Conservation (phyloP, 306 rosid genomes). For the Psophocarpus tetragonolobus region DNA sequence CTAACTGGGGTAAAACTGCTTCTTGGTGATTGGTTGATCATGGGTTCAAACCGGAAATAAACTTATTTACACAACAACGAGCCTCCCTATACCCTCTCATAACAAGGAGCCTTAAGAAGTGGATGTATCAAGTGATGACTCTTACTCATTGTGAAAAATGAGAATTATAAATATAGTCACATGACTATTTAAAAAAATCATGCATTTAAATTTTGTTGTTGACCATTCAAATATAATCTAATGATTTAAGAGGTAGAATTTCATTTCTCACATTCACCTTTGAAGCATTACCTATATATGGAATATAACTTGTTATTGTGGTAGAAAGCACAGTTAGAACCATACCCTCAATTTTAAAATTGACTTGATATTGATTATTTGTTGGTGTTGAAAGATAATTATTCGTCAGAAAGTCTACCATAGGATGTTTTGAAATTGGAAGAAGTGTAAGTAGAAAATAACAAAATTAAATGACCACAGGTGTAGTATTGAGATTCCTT, state of each 20-base stretch:
- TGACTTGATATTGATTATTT: constrained; percentile 10
- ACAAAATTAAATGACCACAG: not conserved
- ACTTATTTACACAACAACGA: no score
- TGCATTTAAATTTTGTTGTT: not conserved
- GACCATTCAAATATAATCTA: not conserved
- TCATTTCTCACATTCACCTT: not conserved
- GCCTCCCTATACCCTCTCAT: no score
- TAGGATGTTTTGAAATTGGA: not conserved
- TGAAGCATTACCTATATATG: not conserved
- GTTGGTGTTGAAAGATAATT: not conserved
- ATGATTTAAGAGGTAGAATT: not conserved
- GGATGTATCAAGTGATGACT: no score
- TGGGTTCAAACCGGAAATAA: no score
- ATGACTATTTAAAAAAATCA: not conserved
- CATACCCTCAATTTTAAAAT: not conserved
- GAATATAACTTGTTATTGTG: not conserved
- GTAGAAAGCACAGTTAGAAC: not conserved
- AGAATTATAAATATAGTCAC: no score
- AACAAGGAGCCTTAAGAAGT: no score
- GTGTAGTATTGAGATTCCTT: not conserved
- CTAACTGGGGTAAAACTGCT: no score
- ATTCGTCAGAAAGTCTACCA: not conserved
- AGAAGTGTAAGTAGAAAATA: constrained; percentile 12
- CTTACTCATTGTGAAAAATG: no score
- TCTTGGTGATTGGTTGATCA: no score